Evolutionary conservation across 176 grass and related monocot species (phyloP), one percentile per base, ranked within the genome.

Genomic region (Bolboschoenus planiculmis): DNA sequence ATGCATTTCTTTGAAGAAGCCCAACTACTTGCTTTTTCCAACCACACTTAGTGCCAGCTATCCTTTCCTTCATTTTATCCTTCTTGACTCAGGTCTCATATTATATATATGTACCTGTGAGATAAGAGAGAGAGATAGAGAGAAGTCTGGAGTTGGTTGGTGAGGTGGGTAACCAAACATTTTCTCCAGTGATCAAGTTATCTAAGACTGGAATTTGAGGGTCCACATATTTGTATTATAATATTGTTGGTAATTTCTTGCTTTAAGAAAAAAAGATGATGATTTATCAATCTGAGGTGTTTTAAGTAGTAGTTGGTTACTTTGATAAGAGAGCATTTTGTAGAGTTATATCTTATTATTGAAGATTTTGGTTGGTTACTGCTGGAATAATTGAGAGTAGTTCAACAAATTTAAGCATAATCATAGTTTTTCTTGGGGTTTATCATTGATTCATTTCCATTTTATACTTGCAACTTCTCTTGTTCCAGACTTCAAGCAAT

Each of bases 151-250:
- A 31, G 56, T 62, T 44, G 59, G 79, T 82, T 65, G 79, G 79
- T 30, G 58, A 62, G 56, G 79, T 60, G 79, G 79, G 65, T 82
- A 63, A 82, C 79, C 79, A 48, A 82, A 40, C 79, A 81, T 54
- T 18, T 63, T 62, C 59, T n/a, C 59, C 39, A 30, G 35, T 2
- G 21, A 81, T 46, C 56, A 81, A 46, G 59, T 18, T 27, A 64
- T 64, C 57, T 47, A 31, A 29, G 55, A 44, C 20, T 58, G 20
- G 37, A 47, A 65, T 82, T 82, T 59, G 30, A 79, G 78, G 44
- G 20, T 59, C 7, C 5, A n/a, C n/a, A 76, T 76, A 51, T 9
- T 51, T 33, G 14, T 76, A 50, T 50, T 50, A 50, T 43, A 51
- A 76, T 76, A 70, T 30, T 76, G 14, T 50, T 76, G 72, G 26